Conservation (phyloP, 176 grass and related monocot genomes). For the Luzula sylvatica region DNA sequence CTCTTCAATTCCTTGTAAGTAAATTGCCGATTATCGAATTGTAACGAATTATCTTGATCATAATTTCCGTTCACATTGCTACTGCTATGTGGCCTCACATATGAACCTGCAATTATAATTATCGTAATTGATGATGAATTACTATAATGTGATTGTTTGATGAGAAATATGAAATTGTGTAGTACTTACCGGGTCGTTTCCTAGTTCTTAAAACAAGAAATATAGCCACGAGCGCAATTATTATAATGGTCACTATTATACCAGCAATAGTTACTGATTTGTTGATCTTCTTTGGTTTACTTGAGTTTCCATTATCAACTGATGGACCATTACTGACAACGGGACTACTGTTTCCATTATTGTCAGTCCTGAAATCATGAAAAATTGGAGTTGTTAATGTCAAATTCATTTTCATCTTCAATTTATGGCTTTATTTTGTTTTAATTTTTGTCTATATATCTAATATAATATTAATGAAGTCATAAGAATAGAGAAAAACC, state of each 20-base stretch:
- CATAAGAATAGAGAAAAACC: constrained; percentile 19
- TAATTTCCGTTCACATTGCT: neutral
- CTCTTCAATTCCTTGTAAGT: constrained; percentile 37
- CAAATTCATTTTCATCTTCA: too few relatives aligned
- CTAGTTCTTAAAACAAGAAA: constrained; percentile 9
- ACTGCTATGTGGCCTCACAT: constrained; percentile 17
- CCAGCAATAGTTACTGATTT: constrained; percentile 1
- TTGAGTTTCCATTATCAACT: neutral
- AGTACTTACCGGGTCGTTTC: neutral
- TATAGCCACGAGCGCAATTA: constrained; percentile 5
- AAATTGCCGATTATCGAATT: constrained; percentile 37
- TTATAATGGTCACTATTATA: neutral
- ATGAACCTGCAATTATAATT: constrained; percentile 1
- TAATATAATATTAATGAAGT: neutral
- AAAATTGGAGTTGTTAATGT: neutral
- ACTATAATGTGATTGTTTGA: neutral
- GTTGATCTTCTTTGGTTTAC: neutral
- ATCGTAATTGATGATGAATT: neutral
- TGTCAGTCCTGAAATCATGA: neutral
- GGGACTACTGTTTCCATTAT: constrained; percentile 12
- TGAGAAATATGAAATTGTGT: neutral
- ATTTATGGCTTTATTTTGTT: neutral
- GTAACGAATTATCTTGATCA: constrained; percentile 17
- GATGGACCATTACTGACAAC: neutral
- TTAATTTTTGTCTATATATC: neutral